Evolutionary conservation across 2,329 filamentous ascomycete genomes (phyloP).

Genomic region (Allantophomopsis lycopodina): DNA sequence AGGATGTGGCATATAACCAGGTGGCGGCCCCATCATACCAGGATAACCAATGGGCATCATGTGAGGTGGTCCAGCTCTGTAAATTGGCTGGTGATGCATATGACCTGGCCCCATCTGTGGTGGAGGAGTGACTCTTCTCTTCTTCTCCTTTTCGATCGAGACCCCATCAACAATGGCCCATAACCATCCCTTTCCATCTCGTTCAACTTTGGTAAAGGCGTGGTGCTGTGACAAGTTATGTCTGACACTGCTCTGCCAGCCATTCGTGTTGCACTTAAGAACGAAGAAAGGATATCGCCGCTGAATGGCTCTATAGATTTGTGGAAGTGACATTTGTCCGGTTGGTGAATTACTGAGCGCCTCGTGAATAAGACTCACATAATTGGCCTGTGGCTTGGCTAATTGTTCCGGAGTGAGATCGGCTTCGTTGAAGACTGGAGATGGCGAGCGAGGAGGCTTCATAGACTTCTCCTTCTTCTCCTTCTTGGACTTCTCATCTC

Average conservation of each 20-base stretch:
- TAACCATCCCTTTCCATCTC: slow-evolving; percentile 38
- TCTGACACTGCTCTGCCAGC: slow-evolving; percentile 49
- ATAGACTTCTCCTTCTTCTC: slow-evolving; percentile 43
- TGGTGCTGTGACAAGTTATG: slow-evolving; percentile 44
- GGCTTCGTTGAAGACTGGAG: slow-evolving; percentile 34
- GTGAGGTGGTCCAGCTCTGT: slow-evolving; percentile 11
- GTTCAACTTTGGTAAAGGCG: slow-evolving; percentile 38
- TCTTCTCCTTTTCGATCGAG: slow-evolving; percentile 42
- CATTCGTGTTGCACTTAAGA: slow-evolving; percentile 34
- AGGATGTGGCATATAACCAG: slow-evolving; percentile 9
- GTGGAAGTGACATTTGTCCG: slow-evolving; percentile 38
- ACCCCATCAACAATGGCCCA: slow-evolving; percentile 38
- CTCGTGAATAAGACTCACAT: slow-evolving; percentile 42
- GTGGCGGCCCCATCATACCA: slow-evolving; percentile 10
- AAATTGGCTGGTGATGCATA: slow-evolving; percentile 15
- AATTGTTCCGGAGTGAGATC: slow-evolving; percentile 61
- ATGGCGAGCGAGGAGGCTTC: slow-evolving; percentile 28
- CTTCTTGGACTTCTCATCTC: slow-evolving; percentile 22
- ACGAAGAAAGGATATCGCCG: slow-evolving; percentile 44
- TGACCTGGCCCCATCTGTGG: slow-evolving; percentile 18
- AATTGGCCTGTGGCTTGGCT: slow-evolving; percentile 46
- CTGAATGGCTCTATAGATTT: slow-evolving; percentile 45
- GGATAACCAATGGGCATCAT: slow-evolving; percentile 9
- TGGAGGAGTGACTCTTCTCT: slow-evolving; percentile 25
- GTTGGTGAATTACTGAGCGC: slow-evolving; percentile 33